Base-by-base conservation (phyloP, 2,329 filamentous ascomycete genomes). In the Colletotrichum cordylinicola region DNA sequence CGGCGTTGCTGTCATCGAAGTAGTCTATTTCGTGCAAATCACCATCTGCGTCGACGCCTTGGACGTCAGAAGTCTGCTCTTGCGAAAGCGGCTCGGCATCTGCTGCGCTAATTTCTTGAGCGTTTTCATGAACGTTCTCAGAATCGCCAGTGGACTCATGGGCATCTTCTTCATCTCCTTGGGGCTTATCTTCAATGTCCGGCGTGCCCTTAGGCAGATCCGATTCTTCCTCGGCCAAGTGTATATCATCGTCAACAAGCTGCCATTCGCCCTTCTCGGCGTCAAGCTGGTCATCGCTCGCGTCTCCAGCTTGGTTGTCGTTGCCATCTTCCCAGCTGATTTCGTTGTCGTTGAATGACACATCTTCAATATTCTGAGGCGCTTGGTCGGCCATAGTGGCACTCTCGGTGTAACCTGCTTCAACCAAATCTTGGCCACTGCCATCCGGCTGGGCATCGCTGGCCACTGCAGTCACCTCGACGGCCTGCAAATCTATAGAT, bases 1-100 rank as follows among this genome's bases (percentile, higher is more conserved):
- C 79, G 24, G 84, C 81, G 39, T 86, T 84, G 64, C 85, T 85
- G 56, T 83, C 84, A 65, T 87, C 72, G 39, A 82, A 81, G 64
- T 83, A 83, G 68, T 83, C 80, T 65, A 82, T 82, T 77, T 82
- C 82, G 55, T 83, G 78, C 48, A 77, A 64, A 31, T 75, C 77
- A 48, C 79, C 75, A 35, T 79, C 64, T 15, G 69, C 67, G 15
- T 61, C 68, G 39, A 60, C 61, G 16, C 70, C 52, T 31, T 72
- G 60, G 24, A 43, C 60, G 27, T 71, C 70, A 15, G 37, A 35
- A 35, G 35, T 58, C 69, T 71, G 60, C 24, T 77, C 78, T 16
- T 73, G 73, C 24, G n/a, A 15, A 10, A n/a, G 55, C 52, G 70
- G 31, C n/a, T 55, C 74, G n/a, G 21, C 56, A 67, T 69, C 48